Evolutionary conservation across 495 filamentous ascomycete species (phyloP), one percentile per base, ranked within the genome.

Genomic region (Pyronema omphalodes): DNA sequence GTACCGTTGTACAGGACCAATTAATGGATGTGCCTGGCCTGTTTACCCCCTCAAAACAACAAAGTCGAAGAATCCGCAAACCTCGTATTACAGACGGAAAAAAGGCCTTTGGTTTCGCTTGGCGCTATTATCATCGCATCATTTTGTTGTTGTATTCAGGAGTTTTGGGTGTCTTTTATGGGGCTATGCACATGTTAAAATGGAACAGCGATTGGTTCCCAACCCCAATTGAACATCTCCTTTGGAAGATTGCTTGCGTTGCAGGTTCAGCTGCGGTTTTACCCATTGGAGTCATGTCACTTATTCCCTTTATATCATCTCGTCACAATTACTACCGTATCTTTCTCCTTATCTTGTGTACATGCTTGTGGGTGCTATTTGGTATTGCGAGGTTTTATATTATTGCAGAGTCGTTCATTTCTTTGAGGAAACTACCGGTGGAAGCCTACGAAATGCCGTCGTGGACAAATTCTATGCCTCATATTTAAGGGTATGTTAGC

Each of bases 391-490:
- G 48, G 33, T 5, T n/a, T 8, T 51, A 35, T 33, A 2, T 51
- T 23, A n/a, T 51, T n/a, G 11, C 36, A 34, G 48, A 51, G 29
- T 51, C 48, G 34, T 34, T 51, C 23, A 34, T 51, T 15, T 51
- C 48, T 9, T 33, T 51, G 11, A 29, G 48, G 33, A 9, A 17
- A 9, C 34, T 51, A 12, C 48, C 48, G 11, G 18, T 34, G 17
- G 29, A 36, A 12, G 48, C 48, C 19, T 51, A 34, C 33, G 3
- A 9, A 12, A 51, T 33, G 12, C 4, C 36, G 12, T 3, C 35
- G 29, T 51, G 48, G 48, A 14, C 48, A 12, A 9, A 33, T 37
- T 3, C 34, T 4, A 51, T 51, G 3, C 48, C 48, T n/a, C 48
- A 51, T 18, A 14, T 51, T 37, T 51, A 19, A 51, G 17, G 6